Evolutionary conservation across 345 rosid genomes (phyloP).

Genomic region (Noccaea bulbosa): DNA sequence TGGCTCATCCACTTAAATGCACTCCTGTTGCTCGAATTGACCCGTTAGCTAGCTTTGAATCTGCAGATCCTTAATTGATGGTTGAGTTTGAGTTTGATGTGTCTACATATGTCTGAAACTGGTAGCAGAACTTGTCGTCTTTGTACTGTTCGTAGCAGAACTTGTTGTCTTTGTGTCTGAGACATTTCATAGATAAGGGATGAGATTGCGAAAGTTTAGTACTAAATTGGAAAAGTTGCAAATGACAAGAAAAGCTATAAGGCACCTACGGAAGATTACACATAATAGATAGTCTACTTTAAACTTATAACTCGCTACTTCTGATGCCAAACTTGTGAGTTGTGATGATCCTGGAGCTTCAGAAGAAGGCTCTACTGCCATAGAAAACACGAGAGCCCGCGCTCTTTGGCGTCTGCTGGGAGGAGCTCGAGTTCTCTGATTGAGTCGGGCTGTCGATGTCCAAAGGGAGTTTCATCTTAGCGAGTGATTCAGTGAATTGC

Average conservation of each 20-base stretch:
- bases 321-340: conserved; percentile 44
- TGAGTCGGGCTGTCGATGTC: conserved; percentile 72
- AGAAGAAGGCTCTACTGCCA: conserved; percentile 98
- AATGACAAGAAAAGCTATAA: conserved; percentile 24
- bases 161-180: not conserved
- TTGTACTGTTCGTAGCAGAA: not conserved
- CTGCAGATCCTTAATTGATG: conserved; percentile 23
- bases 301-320: conserved; percentile 37
- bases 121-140: conserved; percentile 7
- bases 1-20: conserved; percentile 47
- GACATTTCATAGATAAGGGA: not conserved
- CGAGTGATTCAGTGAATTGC: conserved; percentile 95
- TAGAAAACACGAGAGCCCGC: conserved; percentile 84
- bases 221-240: conserved; percentile 26
- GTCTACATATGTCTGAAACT: conserved; percentile 6
- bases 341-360: conserved; percentile 37
- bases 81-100: conserved; percentile 7
- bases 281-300: conserved; percentile 35
- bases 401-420: conserved; percentile 69
- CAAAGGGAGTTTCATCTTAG: conserved; percentile 96
- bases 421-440: conserved; percentile 85
- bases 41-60: conserved; percentile 30
- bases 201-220: conserved; percentile 6
- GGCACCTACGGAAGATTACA: conserved; percentile 33
- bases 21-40: conserved; percentile 42